Evolutionary conservation across 2,329 filamentous ascomycete genomes (phyloP), one percentile per base, ranked within the genome.

Genomic region (Scorias spongiosa): DNA sequence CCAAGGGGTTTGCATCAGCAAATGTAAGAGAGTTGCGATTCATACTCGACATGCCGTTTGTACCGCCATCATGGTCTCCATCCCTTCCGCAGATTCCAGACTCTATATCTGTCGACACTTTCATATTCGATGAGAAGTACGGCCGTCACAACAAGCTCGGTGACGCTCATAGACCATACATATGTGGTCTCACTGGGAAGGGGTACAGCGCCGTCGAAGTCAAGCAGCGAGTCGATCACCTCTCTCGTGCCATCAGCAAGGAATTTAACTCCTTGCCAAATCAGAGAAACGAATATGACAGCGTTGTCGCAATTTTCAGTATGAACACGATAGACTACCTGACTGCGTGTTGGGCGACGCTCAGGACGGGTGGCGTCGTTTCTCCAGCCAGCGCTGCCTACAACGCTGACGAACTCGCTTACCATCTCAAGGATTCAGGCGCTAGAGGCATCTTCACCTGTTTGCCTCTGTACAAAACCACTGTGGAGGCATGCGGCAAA

Each of bases 271-370:
- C 84, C 72, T 61, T 71, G 39, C 76, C 81, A 7, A 80, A 84
- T 51, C 61, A 76, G 45, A 84, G 81, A 10, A 75, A 76, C 0
- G 82, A 88, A 58, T 91, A 81, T 80, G 84, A 91, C 55, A 86
- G 87, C 60, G 81, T 88, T 18, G 67, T 85, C 40, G 80, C 71
- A 4, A 67, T 88, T 26, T 93, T 84, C 64, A 80, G 80, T n/a
- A 63, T 87, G 46, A 93, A 93, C 58, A 85, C 84, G 75, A 77
- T 91, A 49, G 84, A 91, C 61, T 84, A 81, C 43, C 65, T 87
- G 48, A 76, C 82, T 4, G 63, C 86, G 28, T 75, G 75, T 34
- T 85, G 83, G 71, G 80, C 84, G 2, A 71, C 83, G 12, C 84
- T 89, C 59, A 73, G 80, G 45, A 64, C 88, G 11, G 78, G 78